A percentile compares a stretch with the other conserved stretches of the same genome.
Evolutionary conservation across 1,284 basidiomycete species (phyloP).

Genomic region (Leccinum glutinopallens): DNA sequence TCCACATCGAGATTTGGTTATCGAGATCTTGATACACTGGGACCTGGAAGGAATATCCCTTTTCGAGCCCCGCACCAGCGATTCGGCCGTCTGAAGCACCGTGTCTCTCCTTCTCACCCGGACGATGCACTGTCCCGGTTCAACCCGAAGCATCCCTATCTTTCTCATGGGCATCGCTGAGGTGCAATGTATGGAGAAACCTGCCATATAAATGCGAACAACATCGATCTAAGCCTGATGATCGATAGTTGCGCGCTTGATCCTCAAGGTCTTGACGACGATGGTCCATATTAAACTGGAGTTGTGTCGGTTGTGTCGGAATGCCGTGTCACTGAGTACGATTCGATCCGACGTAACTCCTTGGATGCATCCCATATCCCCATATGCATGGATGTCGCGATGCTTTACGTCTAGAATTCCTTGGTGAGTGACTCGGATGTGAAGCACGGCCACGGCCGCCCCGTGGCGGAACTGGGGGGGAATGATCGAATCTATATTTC

Average conservation of each 20-base stretch:
- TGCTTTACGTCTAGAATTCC: not conserved
- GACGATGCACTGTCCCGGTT: not conserved
- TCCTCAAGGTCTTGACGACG: not conserved
- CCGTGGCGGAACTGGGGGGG: not conserved
- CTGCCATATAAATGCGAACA: not conserved
- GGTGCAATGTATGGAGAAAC: not conserved
- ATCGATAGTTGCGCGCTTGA: constrained; percentile 6
- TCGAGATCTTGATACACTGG: not conserved
- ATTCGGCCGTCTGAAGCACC: constrained; percentile 1
- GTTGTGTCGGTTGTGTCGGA: not conserved
- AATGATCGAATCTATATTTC: not conserved
- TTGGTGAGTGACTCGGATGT: not conserved
- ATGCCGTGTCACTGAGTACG: not conserved
- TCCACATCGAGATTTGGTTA: not conserved
- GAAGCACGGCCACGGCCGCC: not conserved
- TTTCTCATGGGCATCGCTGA: not conserved
- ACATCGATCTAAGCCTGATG: not conserved
- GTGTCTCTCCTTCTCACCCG: not conserved
- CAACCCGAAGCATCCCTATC: not conserved
- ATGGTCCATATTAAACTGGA: not conserved
- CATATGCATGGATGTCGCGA: not conserved
- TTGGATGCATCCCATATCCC: constrained; percentile 1
- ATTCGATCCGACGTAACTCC: not conserved
- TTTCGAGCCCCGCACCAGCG: not conserved
- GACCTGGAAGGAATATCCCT: not conserved